These are phyloP conservation scores for Pichia scutulata DNA, from an alignment of 805 yeast genomes.

Conservation along the genomic window DNA sequence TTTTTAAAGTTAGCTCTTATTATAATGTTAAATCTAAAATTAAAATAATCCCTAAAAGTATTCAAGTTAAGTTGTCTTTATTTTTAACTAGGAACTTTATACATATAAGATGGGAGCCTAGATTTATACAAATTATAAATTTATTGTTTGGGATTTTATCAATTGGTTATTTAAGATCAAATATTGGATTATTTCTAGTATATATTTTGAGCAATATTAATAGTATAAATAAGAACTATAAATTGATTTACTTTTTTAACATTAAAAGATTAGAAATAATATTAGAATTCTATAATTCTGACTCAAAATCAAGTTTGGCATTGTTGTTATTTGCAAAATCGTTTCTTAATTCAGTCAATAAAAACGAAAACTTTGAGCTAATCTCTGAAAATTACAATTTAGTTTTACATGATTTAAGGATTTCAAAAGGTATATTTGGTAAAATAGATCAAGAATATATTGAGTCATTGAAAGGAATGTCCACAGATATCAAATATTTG, in stretches of 20 bases:
- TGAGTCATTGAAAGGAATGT: constrained; percentile 9
- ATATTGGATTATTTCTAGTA: constrained; percentile 16
- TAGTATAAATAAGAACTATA: constrained; percentile 17
- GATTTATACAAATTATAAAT: constrained; percentile 17
- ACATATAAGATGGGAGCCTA: constrained; percentile 17
- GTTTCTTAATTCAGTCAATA: constrained; percentile 2
- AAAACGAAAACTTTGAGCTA: constrained; percentile 13
- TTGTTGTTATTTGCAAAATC: constrained; percentile 3
- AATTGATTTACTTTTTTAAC: constrained; percentile 16
- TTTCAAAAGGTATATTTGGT: constrained; percentile 11
- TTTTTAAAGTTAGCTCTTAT: constrained; percentile 18
- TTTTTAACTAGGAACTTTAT: constrained; percentile 18
- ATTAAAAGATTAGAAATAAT: not conserved
- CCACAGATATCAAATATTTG: not conserved
- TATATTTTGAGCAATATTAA: constrained; percentile 11
- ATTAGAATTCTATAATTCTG: constrained; percentile 4
- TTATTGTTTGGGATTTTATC: constrained; percentile 21
- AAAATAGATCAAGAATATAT: constrained; percentile 6
- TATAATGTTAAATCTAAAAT: constrained; percentile 13
- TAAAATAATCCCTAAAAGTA: constrained; percentile 5
- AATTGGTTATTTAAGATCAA: constrained; percentile 22
- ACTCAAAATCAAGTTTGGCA: not conserved
- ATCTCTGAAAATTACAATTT: not conserved
- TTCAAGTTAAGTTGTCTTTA: constrained; percentile 17
- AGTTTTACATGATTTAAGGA: not conserved